phyloP scores from a whole-genome alignment of 176 grass and related monocot species.

The Typha latifolia region DNA sequence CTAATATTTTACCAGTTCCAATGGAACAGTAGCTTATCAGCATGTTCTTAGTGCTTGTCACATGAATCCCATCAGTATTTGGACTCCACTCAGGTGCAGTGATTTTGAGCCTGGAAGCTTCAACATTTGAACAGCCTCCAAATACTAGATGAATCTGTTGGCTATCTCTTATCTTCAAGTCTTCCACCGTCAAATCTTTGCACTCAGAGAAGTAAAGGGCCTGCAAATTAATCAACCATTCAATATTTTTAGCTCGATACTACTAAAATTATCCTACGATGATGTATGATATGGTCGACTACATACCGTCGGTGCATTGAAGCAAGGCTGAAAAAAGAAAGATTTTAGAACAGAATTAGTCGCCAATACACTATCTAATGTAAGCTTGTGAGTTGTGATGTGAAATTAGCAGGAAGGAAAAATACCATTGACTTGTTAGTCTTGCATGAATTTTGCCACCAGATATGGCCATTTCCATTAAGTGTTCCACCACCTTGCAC shows the following conservation, averaged over 20 bases:
- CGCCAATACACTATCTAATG: neutral
- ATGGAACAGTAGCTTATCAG: constrained; percentile 45
- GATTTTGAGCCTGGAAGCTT: constrained; percentile 44
- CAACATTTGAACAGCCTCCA: constrained; percentile 28
- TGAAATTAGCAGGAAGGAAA: neutral
- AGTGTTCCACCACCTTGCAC: constrained; percentile 53
- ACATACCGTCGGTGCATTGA: constrained; percentile 54
- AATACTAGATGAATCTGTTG: constrained; percentile 66
- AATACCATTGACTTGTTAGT: constrained; percentile 42
- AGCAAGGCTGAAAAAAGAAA: constrained; percentile 35
- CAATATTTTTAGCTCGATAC: no score
- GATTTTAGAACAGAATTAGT: neutral
- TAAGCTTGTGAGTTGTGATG: neutral
- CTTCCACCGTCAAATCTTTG: constrained; percentile 39
- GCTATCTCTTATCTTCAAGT: constrained; percentile 41
- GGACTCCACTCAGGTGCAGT: constrained; percentile 55
- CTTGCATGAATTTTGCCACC: constrained; percentile 79
- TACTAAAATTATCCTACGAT: neutral
- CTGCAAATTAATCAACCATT: constrained; percentile 15
- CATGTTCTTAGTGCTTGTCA: constrained; percentile 37
- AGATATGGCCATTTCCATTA: constrained; percentile 52
- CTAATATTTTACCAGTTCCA: constrained; percentile 37
- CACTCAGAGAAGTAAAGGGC: constrained; percentile 48
- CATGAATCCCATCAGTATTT: constrained; percentile 77
- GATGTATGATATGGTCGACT: neutral